Evolutionary conservation across 495 filamentous ascomycete genomes (phyloP), one percentile per base, ranked within the genome.

Genomic region (Penicillium odoratum): DNA sequence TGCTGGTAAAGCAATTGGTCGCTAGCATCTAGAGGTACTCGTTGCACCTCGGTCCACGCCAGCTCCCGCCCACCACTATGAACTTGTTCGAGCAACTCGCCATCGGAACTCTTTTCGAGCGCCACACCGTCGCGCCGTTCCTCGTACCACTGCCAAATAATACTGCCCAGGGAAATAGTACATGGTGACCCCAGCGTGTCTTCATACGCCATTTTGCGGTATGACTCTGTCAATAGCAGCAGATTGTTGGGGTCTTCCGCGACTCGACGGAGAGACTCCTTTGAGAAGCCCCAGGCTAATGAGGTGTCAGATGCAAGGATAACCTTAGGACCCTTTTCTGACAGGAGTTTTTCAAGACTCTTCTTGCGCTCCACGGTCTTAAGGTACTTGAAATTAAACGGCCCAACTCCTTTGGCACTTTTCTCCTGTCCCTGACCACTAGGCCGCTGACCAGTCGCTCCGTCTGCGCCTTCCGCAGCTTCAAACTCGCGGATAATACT

Each of bases 261-360:
- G 51, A 99, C 81, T 25, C 74, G 74, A 44, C 81, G 81, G n/a
- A 98, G 71, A 6, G 92, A 83, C n/a, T 92, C 86, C 66, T 87
- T 90, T 1, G 95, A 94, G 64, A 97, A 96, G 0, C 94, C 94
- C 94, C 95, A 98, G 53, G 94, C 91, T 29, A 98, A 68, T 30
- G 91, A 93, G 0, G 86, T 80, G 69, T 97, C 92, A 48, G 90
- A 96, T 7, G 94, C 93, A 60, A 98, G 80, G 56, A 98, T 93
- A 9, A 98, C 93, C 63, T 85, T 88, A 30, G 82, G 79, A 40
- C 72, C 76, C 31, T 68, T 57, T 33, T 78, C 70, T 10, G 69
- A 62, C 9, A 88, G 64, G 43, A 90, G 72, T 57, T 83, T 85
- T 46, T 89, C 85, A 34, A 96, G 77, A 66, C 88, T 87, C 36